Base-by-base conservation (phyloP, 1,284 basidiomycete genomes). In the Sparassis latifolia region DNA sequence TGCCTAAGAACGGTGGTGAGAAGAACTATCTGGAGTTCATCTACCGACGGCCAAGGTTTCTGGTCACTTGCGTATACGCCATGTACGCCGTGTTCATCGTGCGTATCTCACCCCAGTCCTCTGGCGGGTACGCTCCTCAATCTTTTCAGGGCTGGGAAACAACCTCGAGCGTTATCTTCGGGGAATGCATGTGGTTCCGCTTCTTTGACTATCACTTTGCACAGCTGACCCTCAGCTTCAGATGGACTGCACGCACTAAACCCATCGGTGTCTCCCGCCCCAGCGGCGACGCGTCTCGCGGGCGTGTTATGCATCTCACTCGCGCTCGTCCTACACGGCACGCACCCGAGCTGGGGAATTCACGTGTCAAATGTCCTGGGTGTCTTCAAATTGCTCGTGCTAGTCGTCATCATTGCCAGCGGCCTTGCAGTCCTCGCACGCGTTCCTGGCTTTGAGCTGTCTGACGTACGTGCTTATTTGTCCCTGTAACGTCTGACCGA, bases 11-110 rank as follows among this genome's bases (percentile, higher is more conserved):
- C 51, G 87, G 87, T 2, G 87, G 82, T 12, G 87, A 89, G 69
- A 87, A 87, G 68, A 84, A 82, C 50, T 90, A 89, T 58, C 68
- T 89, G 33, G 85, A 89, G 53, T 86, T 75, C 59, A 78, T 87
- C 31, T 89, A 79, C 64, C 72, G 78, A 41, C 70, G 70, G 12
- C 87, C 87, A 4, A 75, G 71, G 51, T 84, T 80, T 57, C 66
- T 89, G 50, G 71, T 70, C 4, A 81, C 81, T 2, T 85, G 82
- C 56, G 62, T 74, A 9, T 89, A 77, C 57, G 75, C 80, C 0
- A 67, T 76, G 6, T 85, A 86, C 60, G 77, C 79, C 0, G 58
- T 86, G 10, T 73, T 86, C 27, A 76, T 79, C 33, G 84, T 81
- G 57, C 47, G 77, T 60, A 43, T 51, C 27, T n/a, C 6, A 27